phyloP scores from a whole-genome alignment of 1,284 basidiomycete genomes.

The Heliocybe sulcata region DNA sequence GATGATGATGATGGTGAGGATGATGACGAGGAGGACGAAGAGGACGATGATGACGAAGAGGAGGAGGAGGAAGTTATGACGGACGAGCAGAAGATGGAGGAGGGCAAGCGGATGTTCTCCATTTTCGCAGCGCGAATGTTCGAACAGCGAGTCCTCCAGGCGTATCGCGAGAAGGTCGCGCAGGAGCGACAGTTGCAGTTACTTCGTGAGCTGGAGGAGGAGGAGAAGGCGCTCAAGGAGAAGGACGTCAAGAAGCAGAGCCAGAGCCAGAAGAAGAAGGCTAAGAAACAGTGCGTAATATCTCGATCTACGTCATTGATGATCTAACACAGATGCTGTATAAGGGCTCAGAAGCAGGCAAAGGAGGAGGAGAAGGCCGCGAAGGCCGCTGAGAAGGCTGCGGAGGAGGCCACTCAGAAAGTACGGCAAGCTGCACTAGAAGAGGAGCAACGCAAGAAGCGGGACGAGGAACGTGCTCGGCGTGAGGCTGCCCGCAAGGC shows the following conservation, averaged over 20 bases:
- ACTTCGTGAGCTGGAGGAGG: slow-evolving; percentile 84
- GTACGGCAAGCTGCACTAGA: slow-evolving; percentile 60
- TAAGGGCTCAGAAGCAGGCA: slow-evolving; percentile 82
- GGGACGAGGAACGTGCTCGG: slow-evolving; percentile 65
- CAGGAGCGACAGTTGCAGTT: slow-evolving; percentile 86
- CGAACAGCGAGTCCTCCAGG: slow-evolving; percentile 92
- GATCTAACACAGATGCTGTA: not conserved
- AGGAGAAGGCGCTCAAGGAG: slow-evolving; percentile 75
- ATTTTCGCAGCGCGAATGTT: slow-evolving; percentile 99
- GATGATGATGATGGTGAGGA: slow-evolving; percentile 44
- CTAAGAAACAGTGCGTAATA: slow-evolving; percentile 76
- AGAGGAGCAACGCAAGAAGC: slow-evolving; percentile 58
- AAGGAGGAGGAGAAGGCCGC: slow-evolving; percentile 87
- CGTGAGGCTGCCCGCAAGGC: slow-evolving; percentile 71
- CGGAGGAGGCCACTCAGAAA: slow-evolving; percentile 69
- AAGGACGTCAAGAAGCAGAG: slow-evolving; percentile 91
- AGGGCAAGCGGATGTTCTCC: slow-evolving; percentile 98
- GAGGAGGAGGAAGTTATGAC: slow-evolving; percentile 59
- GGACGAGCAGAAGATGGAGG: slow-evolving; percentile 94
- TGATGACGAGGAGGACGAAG: slow-evolving; percentile 30
- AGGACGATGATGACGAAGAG: slow-evolving; percentile 36
- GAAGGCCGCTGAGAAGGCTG: slow-evolving; percentile 75
- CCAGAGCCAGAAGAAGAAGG: slow-evolving; percentile 98
- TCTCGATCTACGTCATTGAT: not conserved
- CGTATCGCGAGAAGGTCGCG: slow-evolving; percentile 89